Conservation (phyloP, 495 filamentous ascomycete species). For the Poronia punctata region DNA sequence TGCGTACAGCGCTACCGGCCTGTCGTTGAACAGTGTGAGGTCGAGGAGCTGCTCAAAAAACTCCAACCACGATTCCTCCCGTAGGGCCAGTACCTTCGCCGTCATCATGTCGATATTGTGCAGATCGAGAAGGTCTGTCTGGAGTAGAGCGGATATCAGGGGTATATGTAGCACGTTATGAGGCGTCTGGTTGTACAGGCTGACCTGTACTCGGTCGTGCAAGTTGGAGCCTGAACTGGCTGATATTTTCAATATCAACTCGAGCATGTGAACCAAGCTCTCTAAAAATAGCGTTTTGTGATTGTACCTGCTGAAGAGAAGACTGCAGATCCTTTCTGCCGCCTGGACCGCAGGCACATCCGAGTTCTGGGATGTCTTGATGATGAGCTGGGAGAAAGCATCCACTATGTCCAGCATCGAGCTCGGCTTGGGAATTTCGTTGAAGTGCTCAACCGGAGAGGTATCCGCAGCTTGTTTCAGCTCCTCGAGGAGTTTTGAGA, state of each 20-base stretch:
- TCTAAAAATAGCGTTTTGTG: slow-evolving; percentile 66
- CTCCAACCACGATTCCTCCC: slow-evolving; percentile 61
- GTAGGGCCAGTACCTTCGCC: slow-evolving; percentile 60
- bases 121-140: slow-evolving; percentile 66
- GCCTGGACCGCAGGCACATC: slow-evolving; percentile 63
- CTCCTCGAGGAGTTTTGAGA: slow-evolving; percentile 64
- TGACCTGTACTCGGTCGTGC: slow-evolving; percentile 60
- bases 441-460: slow-evolving; percentile 61
- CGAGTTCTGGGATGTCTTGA: slow-evolving; percentile 48
- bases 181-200: slow-evolving; percentile 58
- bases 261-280: slow-evolving; percentile 72
- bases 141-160: slow-evolving; percentile 67
- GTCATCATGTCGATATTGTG: slow-evolving; percentile 72
- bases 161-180: slow-evolving; percentile 71
- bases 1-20: slow-evolving; percentile 66
- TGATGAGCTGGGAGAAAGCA: slow-evolving; percentile 44
- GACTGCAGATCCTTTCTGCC: slow-evolving; percentile 62
- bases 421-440: slow-evolving; percentile 59
- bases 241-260: slow-evolving; percentile 72
- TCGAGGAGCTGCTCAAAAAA: slow-evolving; percentile 71
- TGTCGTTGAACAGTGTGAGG: slow-evolving; percentile 66
- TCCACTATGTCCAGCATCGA: slow-evolving; percentile 58
- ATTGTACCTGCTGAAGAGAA: slow-evolving; percentile 48
- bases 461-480: slow-evolving; percentile 58
- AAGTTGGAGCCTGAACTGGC: slow-evolving; percentile 56